Evolutionary conservation across 805 yeast genomes (phyloP).

Genomic region (Vanderwaltozyma yarrowii): DNA sequence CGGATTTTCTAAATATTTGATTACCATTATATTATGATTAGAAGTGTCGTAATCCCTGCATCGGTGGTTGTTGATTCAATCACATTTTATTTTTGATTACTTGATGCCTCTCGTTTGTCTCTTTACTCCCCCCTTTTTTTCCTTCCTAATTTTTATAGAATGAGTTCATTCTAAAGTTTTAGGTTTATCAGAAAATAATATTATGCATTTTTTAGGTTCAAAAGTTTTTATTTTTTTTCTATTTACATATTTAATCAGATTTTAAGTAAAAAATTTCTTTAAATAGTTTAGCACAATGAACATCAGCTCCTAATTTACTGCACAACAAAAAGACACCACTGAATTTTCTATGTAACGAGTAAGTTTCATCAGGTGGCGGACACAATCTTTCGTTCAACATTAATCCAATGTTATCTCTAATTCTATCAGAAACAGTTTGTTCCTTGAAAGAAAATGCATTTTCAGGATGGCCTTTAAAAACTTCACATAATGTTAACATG

Average conservation of each 20-base stretch:
- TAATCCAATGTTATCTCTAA: slow-evolving; percentile 72
- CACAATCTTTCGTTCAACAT: slow-evolving; percentile 88
- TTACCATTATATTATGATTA: slow-evolving; percentile 9
- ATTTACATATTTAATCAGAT: slow-evolving; percentile 1
- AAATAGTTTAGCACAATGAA: slow-evolving; percentile 72
- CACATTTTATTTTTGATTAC: slow-evolving; percentile 8
- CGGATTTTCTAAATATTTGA: slow-evolving; percentile 4
- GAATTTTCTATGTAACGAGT: slow-evolving; percentile 88
- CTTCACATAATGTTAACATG: slow-evolving; percentile 84
- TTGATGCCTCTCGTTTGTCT: slow-evolving; percentile 25
- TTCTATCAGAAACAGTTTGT: slow-evolving; percentile 92
- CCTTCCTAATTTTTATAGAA: slow-evolving; percentile 11
- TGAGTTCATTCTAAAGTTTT: slow-evolving; percentile 21
- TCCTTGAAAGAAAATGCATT: slow-evolving; percentile 56
- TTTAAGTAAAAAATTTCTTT: slow-evolving; percentile 56
- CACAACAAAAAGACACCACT: slow-evolving; percentile 90
- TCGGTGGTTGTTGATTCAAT: slow-evolving; percentile 5
- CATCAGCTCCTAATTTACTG: slow-evolving; percentile 71
- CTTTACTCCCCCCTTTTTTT: slow-evolving; percentile 11
- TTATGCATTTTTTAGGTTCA: too few relatives aligned
- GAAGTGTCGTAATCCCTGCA: slow-evolving; percentile 27
- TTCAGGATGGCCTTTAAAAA: slow-evolving; percentile 48
- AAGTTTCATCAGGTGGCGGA: slow-evolving; percentile 98
- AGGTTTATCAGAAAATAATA: background rate
- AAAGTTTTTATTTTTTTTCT: too few relatives aligned